Evolutionary conservation across 176 grass and related monocot genomes (phyloP).

Genomic region (Alloteropsis semialata): DNA sequence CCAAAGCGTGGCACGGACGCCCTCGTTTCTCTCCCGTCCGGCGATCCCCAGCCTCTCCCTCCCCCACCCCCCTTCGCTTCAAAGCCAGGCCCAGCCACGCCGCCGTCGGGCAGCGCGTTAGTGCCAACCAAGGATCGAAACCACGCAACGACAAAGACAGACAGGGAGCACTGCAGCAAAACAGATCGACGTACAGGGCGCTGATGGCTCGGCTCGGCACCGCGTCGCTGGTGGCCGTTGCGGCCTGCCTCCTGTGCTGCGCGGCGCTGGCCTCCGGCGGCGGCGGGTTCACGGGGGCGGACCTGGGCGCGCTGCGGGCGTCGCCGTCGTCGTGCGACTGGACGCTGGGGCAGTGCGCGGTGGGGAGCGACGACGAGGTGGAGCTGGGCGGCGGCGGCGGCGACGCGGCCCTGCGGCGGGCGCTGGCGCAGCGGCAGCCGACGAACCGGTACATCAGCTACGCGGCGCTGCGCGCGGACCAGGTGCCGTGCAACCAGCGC

Average conservation of each 20-base stretch:
- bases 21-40: conserved; percentile 22
- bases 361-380: background rate
- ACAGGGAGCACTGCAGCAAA: too few relatives aligned
- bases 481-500: conserved; percentile 62
- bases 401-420: background rate
- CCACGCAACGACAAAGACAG: background rate
- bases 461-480: conserved; percentile 46
- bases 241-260: background rate
- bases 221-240: background rate
- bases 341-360: conserved; percentile 17
- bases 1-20: background rate
- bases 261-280: background rate
- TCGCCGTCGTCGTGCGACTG: background rate
- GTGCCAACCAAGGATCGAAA: background rate
- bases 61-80: background rate
- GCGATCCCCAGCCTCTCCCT: background rate
- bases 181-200: background rate
- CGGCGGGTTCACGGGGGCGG: background rate
- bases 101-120: background rate
- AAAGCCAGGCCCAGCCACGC: background rate
- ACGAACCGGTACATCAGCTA: conserved; percentile 43
- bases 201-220: background rate
- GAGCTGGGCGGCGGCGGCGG: background rate
- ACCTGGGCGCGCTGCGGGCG: background rate
- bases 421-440: conserved; percentile 15